phyloP scores from a whole-genome alignment of 331 rosid species.

The Dryas integrifolia region DNA sequence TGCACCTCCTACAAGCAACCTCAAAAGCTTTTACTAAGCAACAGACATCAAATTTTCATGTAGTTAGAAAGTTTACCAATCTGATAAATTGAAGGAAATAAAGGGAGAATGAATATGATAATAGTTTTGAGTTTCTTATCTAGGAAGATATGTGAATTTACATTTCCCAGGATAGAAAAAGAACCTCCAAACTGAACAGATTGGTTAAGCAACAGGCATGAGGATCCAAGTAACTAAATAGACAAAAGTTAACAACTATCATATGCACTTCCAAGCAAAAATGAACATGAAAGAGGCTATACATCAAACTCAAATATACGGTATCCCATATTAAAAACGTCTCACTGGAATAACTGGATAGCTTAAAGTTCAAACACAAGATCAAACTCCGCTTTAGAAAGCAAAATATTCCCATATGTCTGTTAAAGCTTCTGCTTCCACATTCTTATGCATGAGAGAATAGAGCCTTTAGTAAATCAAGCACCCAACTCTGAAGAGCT shows the following conservation, averaged over 20 bases:
- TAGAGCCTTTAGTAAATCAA: neutral
- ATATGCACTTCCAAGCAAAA: neutral
- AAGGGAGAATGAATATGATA: neutral
- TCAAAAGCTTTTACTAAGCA: neutral
- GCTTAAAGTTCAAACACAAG: neutral
- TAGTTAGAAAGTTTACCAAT: neutral
- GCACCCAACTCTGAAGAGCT: neutral
- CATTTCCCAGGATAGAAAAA: neutral
- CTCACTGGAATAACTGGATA: neutral
- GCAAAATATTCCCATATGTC: neutral
- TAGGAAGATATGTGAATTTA: neutral
- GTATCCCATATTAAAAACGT: neutral
- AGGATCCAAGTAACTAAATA: neutral
- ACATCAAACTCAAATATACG: neutral
- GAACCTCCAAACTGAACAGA: neutral
- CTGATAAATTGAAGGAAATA: neutral
- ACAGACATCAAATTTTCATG: neutral
- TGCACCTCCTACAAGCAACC: conserved; percentile 1
- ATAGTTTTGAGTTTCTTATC: neutral
- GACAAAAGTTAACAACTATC: neutral
- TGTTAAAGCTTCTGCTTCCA: neutral
- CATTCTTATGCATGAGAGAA: neutral
- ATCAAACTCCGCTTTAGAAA: neutral
- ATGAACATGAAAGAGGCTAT: neutral
- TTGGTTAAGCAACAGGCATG: neutral